A percentile compares a stretch with the other conserved stretches of the same genome.
Conservation (phyloP, 805 yeast species). For the Ogataea glucozyma region DNA sequence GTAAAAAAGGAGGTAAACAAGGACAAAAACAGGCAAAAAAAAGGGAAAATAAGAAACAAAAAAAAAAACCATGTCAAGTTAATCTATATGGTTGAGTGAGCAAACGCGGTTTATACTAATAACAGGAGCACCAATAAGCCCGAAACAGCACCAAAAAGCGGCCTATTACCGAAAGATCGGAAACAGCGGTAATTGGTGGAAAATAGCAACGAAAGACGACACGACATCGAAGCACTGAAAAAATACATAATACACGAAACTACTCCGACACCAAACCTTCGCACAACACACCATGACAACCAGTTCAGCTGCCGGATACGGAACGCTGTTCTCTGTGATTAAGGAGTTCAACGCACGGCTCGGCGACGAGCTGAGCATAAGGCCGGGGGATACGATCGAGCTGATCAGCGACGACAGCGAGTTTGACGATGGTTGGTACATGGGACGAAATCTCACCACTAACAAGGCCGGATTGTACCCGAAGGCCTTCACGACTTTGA, state of each 20-base stretch:
- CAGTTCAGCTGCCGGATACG: too few species aligned
- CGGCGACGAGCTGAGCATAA: constrained; percentile 84
- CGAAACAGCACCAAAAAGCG: too few species aligned
- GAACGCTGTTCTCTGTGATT: constrained; percentile 52
- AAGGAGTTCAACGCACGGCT: constrained; percentile 86
- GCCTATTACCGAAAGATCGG: too few species aligned
- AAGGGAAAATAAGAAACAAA: background rate
- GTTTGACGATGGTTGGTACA: constrained; percentile 96
- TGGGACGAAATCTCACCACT: constrained; percentile 76
- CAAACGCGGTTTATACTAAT: too few species aligned
- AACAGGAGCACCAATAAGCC: too few species aligned
- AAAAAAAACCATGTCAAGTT: too few species aligned
- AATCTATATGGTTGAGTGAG: too few species aligned
- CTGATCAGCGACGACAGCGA: constrained; percentile 91
- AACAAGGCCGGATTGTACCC: constrained; percentile 88
- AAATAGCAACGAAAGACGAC: too few species aligned
- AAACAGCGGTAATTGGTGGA: too few species aligned
- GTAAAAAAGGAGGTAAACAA: constrained; percentile 6
- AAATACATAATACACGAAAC: background rate
- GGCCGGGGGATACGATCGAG: constrained; percentile 82
- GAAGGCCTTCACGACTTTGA: constrained; percentile 68
- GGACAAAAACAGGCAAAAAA: constrained; percentile 2
- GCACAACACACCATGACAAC: too few species aligned
- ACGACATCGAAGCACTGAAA: constrained; percentile 8
- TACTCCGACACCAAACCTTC: too few species aligned